Conservation (phyloP, 805 yeast genomes). For the Spathaspora sp. region DNA sequence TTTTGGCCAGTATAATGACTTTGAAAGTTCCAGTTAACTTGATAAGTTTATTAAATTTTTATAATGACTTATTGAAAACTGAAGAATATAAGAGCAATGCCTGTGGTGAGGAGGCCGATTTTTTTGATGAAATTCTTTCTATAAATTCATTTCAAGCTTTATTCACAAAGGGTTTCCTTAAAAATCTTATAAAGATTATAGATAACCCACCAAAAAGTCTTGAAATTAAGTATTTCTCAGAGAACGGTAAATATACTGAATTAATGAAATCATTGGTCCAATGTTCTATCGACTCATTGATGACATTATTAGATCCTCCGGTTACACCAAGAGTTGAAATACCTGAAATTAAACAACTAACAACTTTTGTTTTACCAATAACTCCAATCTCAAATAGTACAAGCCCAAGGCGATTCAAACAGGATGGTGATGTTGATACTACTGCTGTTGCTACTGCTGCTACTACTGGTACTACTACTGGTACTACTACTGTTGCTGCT, state of each 20-base stretch:
- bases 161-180: slow-evolving; percentile 14
- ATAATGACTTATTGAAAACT: slow-evolving; percentile 14
- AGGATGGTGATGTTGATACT: not conserved
- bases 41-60: slow-evolving; percentile 15
- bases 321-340: slow-evolving; percentile 29
- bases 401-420: slow-evolving; percentile 13
- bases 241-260: slow-evolving; percentile 28
- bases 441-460: not conserved
- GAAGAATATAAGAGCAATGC: slow-evolving; percentile 18
- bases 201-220: slow-evolving; percentile 46
- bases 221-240: slow-evolving; percentile 42
- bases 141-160: slow-evolving; percentile 12
- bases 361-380: slow-evolving; percentile 17
- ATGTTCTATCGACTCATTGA: slow-evolving; percentile 26
- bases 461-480: not conserved
- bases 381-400: slow-evolving; percentile 24
- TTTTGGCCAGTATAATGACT: slow-evolving; percentile 25
- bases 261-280: slow-evolving; percentile 34
- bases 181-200: slow-evolving; percentile 27
- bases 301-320: slow-evolving; percentile 14
- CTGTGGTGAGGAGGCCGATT: slow-evolving; percentile 19
- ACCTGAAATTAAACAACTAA: slow-evolving; percentile 6
- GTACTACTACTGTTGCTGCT: not conserved
- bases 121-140: slow-evolving; percentile 16
- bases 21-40: slow-evolving; percentile 29